Evolutionary conservation across 208 protist genomes (phyloP).

Genomic region (Porcisia hertigi): DNA sequence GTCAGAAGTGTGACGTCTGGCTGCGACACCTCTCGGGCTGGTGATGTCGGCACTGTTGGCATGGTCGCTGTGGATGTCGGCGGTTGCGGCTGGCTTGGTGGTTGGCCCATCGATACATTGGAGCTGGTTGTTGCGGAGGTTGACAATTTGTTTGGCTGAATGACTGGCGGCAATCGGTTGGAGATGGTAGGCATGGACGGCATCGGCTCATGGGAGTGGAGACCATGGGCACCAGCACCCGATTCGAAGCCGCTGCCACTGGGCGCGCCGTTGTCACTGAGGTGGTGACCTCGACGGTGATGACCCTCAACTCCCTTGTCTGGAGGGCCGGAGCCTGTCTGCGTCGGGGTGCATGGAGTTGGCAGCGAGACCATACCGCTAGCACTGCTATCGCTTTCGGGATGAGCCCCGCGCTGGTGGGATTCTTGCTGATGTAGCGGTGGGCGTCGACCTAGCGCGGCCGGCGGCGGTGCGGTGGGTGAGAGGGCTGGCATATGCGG

Average conservation of each 20-base stretch:
- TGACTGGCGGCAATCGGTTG: constrained; percentile 18
- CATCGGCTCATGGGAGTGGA: not conserved
- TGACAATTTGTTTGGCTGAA: constrained; percentile 20
- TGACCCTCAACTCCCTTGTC: not conserved
- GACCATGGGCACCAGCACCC: not conserved
- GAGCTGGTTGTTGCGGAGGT: constrained; percentile 3
- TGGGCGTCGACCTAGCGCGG: constrained; percentile 11
- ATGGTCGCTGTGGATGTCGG: constrained; percentile 4
- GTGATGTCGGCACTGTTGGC: constrained; percentile 19
- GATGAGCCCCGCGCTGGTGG: not conserved
- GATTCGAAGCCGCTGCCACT: not conserved
- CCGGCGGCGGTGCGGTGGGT: constrained; percentile 1
- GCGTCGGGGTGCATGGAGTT: not conserved
- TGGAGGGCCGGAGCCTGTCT: not conserved
- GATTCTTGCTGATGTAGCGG: constrained; percentile 1
- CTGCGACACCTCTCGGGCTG: constrained; percentile 20
- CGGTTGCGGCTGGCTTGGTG: not conserved
- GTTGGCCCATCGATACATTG: not conserved
- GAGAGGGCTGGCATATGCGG: constrained; percentile 21
- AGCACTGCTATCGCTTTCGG: not conserved
- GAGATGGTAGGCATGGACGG: constrained; percentile 3
- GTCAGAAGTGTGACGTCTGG: constrained; percentile 12
- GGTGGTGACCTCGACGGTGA: not conserved
- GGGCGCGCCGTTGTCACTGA: not conserved
- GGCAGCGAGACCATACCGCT: not conserved